Base-by-base conservation (phyloP, 2,329 filamentous ascomycete genomes). In the Xylaria sp. region DNA sequence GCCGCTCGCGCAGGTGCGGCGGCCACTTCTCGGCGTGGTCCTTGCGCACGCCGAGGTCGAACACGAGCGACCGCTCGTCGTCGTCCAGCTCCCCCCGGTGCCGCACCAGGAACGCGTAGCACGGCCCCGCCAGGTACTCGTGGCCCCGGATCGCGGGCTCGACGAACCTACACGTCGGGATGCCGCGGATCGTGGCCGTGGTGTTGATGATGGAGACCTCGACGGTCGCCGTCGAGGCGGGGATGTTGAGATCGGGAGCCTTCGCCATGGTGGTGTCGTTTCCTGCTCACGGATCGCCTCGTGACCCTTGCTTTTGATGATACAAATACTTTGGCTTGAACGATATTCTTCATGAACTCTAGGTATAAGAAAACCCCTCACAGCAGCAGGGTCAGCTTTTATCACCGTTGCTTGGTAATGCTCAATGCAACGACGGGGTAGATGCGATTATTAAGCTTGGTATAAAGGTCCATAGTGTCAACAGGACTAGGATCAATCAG, bases 131-230 rank as follows among this genome's bases (percentile, higher is more conserved):
- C 8, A 72, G 47, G 37, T 58, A 67, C 11, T 70, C 63, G 51
- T 71, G 65, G 2, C 70, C 71, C 2, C 47, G 21, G 37, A 72
- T 65, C 6, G 52, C 26, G 2, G 70, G 69, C n/a, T 57, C 58
- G 7, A 71, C 16, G 48, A 73, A 69, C 16, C 53, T 7, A 7
- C 20, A 43, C 1, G 63, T 24, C 2, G 39, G 39, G 18, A 66
- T 48, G 9, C 64, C 69, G 3, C 47, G 61, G 4, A 72, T 52
- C 0, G 45, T 58, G 18, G 60, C 56, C 2, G 59, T 66, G 1
- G 65, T 69, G 57, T 72, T 58, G 48, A 73, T 66, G 58, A 72
- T 70, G 21, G 65, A 70, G 19, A 72, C 65, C 37, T 66, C 51
- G 21, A 72, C 69, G 1, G 64, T 71, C 26, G 66, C 60, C 2